Base-by-base conservation (phyloP, 179 eudicot species). In the Amaranthus tricolor region DNA sequence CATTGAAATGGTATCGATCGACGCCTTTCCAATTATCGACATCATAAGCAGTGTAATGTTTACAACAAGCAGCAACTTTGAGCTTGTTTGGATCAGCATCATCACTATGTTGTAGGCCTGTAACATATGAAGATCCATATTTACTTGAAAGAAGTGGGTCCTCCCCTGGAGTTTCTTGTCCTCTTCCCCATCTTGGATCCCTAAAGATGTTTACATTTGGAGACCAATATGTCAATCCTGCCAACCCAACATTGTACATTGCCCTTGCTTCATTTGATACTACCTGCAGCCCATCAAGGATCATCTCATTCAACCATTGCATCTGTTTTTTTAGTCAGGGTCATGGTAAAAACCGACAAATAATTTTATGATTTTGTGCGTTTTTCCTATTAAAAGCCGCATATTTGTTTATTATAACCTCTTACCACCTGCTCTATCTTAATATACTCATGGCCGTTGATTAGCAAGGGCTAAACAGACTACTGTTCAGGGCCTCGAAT, bases 171-270 rank as follows among this genome's bases (percentile, higher is more conserved):
- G 97, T 92, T 71, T 92, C 97, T 50, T 88, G 96, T 9, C 88
- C 91, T 60, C 97, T 85, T 11, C 97, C 97, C 97, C 97, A 92
- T 62, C 97, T 82, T 24, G 97, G 97, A 81, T 92, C 96, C 58
- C 96, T 76, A 50, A 84, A 84, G 7, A 92, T 87, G 84, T 92
- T 92, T 44, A 92, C 86, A 61, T 92, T 92, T 68, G 97, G 97
- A 11, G 89, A 85, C 90, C 91, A 90, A 76, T 16, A 87, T 44
- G 96, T 90, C 52, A 92, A 79, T 6, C 97, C 97, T 16, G 89
- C 90, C 44, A 86, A 61, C 3, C 96, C 97, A 9, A 80, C 81
- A 68, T 92, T 90, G 86, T 92, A 83, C 96, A 92, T 92, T 64
- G 97, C 96, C 76, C 96, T 84, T 6, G 97, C 97, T 74, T 92